Conservation (phyloP, 2,329 filamentous ascomycete species). For the Dactylellina leptospora region DNA sequence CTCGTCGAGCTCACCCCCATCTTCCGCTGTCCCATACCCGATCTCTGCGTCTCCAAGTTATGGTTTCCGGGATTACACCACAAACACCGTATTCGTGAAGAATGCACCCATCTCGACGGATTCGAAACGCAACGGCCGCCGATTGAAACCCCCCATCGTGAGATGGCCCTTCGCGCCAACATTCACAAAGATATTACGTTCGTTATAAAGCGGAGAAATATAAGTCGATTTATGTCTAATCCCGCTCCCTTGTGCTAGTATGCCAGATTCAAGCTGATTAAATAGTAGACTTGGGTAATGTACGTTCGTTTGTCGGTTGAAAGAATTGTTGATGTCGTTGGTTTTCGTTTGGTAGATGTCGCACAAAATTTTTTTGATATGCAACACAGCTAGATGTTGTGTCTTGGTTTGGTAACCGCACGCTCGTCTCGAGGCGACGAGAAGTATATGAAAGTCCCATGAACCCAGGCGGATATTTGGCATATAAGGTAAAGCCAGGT, state of each 20-base stretch:
- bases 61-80: background rate
- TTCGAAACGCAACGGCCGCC: conserved; percentile 3
- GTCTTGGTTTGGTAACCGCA: background rate
- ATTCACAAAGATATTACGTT: conserved; percentile 17
- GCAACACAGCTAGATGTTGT: conserved; percentile 1
- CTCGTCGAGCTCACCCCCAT: background rate
- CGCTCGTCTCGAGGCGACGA: too few relatives aligned
- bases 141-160: conserved; percentile 37
- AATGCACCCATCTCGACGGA: conserved; percentile 33
- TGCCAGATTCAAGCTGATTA: too few relatives aligned
- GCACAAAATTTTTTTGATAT: conserved; percentile 25
- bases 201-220: too few relatives aligned
- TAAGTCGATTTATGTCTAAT: too few relatives aligned
- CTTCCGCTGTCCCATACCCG: background rate
- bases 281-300: too few relatives aligned
- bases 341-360: conserved; percentile 10
- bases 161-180: conserved; percentile 40
- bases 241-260: too few relatives aligned
- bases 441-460: too few relatives aligned
- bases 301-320: conserved; percentile 5
- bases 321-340: conserved; percentile 8
- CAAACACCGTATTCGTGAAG: background rate
- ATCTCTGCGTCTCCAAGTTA: background rate
- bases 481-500: too few relatives aligned
- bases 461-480: too few relatives aligned